Evolutionary conservation across 495 filamentous ascomycete genomes (phyloP), one percentile per base, ranked within the genome.

Genomic region (Cercophora scortea): DNA sequence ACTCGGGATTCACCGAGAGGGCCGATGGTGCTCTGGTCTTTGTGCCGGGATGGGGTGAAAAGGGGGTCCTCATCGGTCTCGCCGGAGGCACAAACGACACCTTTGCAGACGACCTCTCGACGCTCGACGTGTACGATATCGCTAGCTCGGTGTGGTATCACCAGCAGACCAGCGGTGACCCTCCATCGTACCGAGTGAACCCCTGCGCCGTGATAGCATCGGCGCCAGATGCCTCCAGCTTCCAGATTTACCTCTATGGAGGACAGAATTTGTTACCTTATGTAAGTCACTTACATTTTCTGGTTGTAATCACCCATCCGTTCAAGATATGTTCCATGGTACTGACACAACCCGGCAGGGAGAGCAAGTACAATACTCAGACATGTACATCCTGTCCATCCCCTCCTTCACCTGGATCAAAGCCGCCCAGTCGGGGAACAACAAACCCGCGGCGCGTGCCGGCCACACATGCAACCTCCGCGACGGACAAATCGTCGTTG

Each of bases 361-460:
- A 51, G 17, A 59, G 71, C 47, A 87, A 65, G 79, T 65, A 4
- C 82, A 88, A 57, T 88, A 87, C 64, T 74, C 76, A 43, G 87
- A 90, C 59, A 82, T 87, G 71, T 89, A 84, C 79, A 87, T 90
- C 47, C 73, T 90, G 18, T 84, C 82, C n/a, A 74, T 90, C 44
- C 87, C 87, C 0, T 68, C 76, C 10, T 86, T 90, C 58, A 86
- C 80, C 1, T 89, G 87, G 87, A 82, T 89, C 42, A 62, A 80
- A 53, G 83, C 88, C 35, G 71, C 84, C 48, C 67, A 65, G 36
- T 52, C 59, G 10, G 64, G 64, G 0, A 74, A 80, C 61, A 72
- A 73, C 4, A 69, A 79, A 8, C 86, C 85, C 0, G 69, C 76
- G n/a, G 76, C 77, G 4, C 72, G 87, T 33, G 81, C 83, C 38